Base-by-base conservation (phyloP, 2,329 filamentous ascomycete species). In the Aspergillus sojae region DNA sequence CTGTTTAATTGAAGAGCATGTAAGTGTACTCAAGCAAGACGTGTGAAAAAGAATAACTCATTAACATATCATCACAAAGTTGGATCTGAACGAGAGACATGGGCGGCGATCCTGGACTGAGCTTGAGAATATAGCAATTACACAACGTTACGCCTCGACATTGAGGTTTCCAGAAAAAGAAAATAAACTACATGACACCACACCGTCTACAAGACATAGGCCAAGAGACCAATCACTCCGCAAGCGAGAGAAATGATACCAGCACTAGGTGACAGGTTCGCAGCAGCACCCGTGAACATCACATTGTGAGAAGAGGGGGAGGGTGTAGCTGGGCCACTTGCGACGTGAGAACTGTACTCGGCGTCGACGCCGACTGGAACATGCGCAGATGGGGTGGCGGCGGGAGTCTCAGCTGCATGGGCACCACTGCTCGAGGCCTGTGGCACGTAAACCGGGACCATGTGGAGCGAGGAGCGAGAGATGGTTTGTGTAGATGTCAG, bases 301-400 rank as follows among this genome's bases (percentile, higher is more conserved):
- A 58, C 19, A 6, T 56, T 65, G 63, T 68, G 82, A 72, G 67
- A 81, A 71, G 43, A 79, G 74, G 54, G 77, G 72, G 61, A 79
- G 68, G 26, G 77, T 71, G 9, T 80, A 80, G 34, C 77, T 4
- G 43, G 77, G 62, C 82, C 78, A 60, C 72, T 71, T 61, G 26
- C 55, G 41, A 28, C n/a, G 26, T 63, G 67, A 71, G 60, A 76
- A 67, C 65, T 57, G 56, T 39, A 21, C 14, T 34, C 36, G 11
- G 23, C 48, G 32, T 36, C 56, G 45, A 41, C 45, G 21, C 48
- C 21, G 39, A 67, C 6, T 59, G 48, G 50, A 19, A 54, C 57
- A 14, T 55, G 64, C 23, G 60, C 50, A 1, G 71, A 64, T 11
- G 52, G 30, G 3, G 52, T 55, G 12, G 48, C 12, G 10, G 16